Conservation (phyloP, 495 filamentous ascomycete species). For the Penicillium desertorum region DNA sequence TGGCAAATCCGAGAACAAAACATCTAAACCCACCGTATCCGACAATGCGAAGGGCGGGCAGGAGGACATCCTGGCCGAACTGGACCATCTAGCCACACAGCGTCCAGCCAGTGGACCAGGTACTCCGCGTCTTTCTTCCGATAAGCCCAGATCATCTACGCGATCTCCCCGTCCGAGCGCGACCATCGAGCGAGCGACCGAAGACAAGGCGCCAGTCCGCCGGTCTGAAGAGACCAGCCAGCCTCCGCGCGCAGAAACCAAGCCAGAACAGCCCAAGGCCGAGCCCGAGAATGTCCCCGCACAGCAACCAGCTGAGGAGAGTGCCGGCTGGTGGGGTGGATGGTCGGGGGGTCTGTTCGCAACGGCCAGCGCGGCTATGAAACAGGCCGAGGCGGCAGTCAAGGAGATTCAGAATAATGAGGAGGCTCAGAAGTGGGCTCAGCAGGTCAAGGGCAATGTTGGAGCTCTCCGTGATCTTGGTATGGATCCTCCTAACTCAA, state of each 20-base stretch:
- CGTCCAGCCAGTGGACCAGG: slow-evolving; percentile 69
- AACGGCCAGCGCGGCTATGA: slow-evolving; percentile 73
- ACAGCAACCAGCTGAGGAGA: slow-evolving; percentile 38
- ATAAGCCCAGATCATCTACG: slow-evolving; percentile 46
- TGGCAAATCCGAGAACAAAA: slow-evolving; percentile 37
- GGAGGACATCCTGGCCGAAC: slow-evolving; percentile 76
- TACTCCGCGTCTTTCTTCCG: slow-evolving; percentile 73
- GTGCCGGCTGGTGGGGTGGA: slow-evolving; percentile 78
- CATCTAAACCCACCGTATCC: slow-evolving; percentile 46
- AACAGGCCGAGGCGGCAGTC: slow-evolving; percentile 88
- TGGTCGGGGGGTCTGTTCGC: slow-evolving; percentile 62
- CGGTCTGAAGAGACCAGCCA: slow-evolving; percentile 74
- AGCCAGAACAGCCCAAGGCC: slow-evolving; percentile 38
- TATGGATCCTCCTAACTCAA: slow-evolving; percentile 42
- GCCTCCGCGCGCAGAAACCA: slow-evolving; percentile 61
- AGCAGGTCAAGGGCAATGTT: slow-evolving; percentile 90
- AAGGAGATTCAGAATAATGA: slow-evolving; percentile 96
- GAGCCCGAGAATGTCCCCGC: slow-evolving; percentile 31
- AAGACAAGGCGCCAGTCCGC: slow-evolving; percentile 60
- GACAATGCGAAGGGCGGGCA: slow-evolving; percentile 50
- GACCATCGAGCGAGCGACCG: slow-evolving; percentile 56
- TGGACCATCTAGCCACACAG: slow-evolving; percentile 73
- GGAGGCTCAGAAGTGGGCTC: slow-evolving; percentile 93
- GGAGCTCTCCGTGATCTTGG: slow-evolving; percentile 76
- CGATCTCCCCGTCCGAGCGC: slow-evolving; percentile 60